These are phyloP conservation scores for Colletotrichum filicis DNA, from an alignment of 2,329 filamentous ascomycete genomes.

Conservation along the genomic window DNA sequence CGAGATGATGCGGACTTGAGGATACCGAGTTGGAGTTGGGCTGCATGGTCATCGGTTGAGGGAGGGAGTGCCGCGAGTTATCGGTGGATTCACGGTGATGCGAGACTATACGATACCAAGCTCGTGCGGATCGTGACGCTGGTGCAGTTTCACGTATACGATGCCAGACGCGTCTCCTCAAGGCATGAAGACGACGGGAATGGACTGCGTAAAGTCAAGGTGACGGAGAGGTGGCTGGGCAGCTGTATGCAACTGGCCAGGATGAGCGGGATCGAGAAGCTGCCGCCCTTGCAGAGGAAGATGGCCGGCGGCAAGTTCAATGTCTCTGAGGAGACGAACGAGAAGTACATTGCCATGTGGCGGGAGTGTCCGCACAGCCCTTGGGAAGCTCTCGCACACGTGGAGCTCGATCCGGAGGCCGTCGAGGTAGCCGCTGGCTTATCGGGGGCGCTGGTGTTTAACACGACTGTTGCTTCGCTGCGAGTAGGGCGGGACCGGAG, in stretches of 20 bases:
- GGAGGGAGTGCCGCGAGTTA: neutral
- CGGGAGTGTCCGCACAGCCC: slow-evolving; percentile 13
- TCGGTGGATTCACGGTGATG: neutral
- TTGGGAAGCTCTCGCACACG: slow-evolving; percentile 14
- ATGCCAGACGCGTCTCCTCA: neutral
- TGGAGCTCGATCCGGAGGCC: neutral
- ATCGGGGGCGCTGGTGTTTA: slow-evolving; percentile 8
- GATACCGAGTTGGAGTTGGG: slow-evolving; percentile 27
- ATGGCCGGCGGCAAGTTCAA: slow-evolving; percentile 11
- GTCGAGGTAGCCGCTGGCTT: neutral
- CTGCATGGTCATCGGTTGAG: neutral
- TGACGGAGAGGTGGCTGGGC: slow-evolving; percentile 14
- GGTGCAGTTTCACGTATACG: neutral
- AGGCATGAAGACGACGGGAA: neutral
- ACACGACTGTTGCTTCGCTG: slow-evolving; percentile 13
- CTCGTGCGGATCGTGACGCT: slow-evolving; percentile 14
- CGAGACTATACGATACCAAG: slow-evolving; percentile 1
- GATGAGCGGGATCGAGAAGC: neutral
- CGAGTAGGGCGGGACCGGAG: neutral
- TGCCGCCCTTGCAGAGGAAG: slow-evolving; percentile 2
- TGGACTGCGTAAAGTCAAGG: neutral
- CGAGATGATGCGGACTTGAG: neutral
- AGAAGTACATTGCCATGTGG: slow-evolving; percentile 13
- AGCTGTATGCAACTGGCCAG: neutral
- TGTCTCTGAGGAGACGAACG: neutral